phyloP scores from a whole-genome alignment of 1,284 basidiomycete genomes.

The Cerrena zonata region DNA sequence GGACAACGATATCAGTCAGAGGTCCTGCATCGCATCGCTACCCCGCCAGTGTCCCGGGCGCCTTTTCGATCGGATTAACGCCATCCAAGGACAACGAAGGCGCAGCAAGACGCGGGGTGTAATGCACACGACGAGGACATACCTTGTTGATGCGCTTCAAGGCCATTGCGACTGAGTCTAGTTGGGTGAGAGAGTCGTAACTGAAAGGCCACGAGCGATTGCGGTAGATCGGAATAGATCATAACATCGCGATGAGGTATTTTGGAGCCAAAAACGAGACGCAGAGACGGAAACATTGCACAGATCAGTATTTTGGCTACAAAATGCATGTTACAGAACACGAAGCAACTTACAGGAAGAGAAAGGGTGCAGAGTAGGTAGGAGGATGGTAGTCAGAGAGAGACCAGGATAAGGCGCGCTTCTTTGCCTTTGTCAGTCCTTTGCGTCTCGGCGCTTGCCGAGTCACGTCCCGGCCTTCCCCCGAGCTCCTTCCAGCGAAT shows the following conservation, averaged over 20 bases:
- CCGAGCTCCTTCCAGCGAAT: neutral
- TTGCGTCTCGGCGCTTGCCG: conserved; percentile 1
- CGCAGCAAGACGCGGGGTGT: neutral
- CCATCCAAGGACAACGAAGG: conserved; percentile 6
- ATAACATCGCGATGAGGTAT: conserved; percentile 5
- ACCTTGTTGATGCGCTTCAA: conserved; percentile 99
- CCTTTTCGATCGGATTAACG: conserved; percentile 11
- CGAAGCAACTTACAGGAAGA: conserved; percentile 1
- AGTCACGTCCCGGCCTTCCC: neutral
- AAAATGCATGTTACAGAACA: neutral
- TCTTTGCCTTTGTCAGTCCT: conserved; percentile 9
- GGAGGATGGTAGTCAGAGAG: conserved; percentile 4
- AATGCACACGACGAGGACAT: conserved; percentile 22
- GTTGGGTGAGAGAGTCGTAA: conserved; percentile 22
- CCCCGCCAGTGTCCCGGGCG: conserved; percentile 4
- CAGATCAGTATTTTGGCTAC: neutral
- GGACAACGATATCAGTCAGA: conserved; percentile 16
- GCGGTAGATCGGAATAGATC: conserved; percentile 15
- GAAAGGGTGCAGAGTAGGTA: neutral
- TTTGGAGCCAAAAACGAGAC: neutral
- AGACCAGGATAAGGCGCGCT: conserved; percentile 4
- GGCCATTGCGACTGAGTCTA: conserved; percentile 59
- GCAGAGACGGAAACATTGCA: neutral
- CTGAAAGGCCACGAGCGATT: no score
- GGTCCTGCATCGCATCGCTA: conserved; percentile 5